These are phyloP conservation scores for Talaromyces liani DNA, from an alignment of 495 filamentous ascomycete species.

Conservation along the genomic window DNA sequence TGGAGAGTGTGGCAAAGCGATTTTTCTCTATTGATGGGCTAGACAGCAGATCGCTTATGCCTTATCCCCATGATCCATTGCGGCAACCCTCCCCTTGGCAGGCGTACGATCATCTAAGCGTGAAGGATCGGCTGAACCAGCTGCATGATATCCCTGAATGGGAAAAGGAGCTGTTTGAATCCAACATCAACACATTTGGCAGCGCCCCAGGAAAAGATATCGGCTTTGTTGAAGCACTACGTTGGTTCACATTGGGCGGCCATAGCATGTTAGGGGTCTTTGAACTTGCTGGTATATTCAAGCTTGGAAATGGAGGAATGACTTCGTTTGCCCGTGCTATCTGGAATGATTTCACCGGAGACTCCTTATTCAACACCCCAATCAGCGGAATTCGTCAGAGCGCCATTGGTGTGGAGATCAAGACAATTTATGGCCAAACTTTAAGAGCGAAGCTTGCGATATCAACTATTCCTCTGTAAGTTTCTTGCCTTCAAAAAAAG, in stretches of 20 bases:
- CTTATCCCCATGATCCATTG: not conserved
- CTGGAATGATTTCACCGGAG: not conserved
- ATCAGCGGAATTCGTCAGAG: conserved; percentile 7
- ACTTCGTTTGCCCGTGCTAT: not conserved
- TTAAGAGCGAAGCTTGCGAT: conserved; percentile 9
- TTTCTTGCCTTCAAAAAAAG: not conserved
- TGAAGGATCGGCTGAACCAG: not conserved
- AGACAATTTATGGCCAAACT: not conserved
- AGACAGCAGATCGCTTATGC: not conserved
- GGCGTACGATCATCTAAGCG: not conserved
- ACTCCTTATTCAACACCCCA: not conserved
- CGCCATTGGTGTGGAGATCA: conserved; percentile 8
- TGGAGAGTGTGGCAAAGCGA: not conserved
- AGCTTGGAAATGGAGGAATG: not conserved
- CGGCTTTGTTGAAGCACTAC: conserved; percentile 15
- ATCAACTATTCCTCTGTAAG: conserved; percentile 19
- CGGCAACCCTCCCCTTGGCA: not conserved
- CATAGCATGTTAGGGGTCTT: not conserved
- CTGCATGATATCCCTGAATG: not conserved
- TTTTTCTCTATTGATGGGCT: not conserved
- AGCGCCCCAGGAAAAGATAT: conserved; percentile 12
- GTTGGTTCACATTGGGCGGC: not conserved
- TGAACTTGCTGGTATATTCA: not conserved
- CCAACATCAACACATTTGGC: conserved; percentile 12
- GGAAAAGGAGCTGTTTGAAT: conserved; percentile 13